Conservation (phyloP, 2,329 filamentous ascomycete species). For the Hymenoscyphus repandus region DNA sequence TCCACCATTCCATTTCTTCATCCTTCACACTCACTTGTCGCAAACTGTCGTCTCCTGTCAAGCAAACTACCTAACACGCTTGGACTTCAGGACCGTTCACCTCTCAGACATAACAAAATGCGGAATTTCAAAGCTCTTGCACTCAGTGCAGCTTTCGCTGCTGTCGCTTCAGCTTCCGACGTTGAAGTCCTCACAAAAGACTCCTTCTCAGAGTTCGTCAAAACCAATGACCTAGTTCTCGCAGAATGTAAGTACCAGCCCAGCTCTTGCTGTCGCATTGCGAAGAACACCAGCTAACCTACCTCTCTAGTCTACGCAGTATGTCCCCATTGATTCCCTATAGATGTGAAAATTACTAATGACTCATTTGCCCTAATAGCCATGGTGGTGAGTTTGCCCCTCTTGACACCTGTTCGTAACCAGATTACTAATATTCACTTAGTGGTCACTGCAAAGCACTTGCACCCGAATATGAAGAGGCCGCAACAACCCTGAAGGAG, state of each 20-base stretch:
- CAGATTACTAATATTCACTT: constrained; percentile 23
- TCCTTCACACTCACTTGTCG: neutral
- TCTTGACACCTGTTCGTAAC: constrained; percentile 16
- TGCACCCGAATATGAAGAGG: constrained; percentile 84
- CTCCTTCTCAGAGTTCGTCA: constrained; percentile 82
- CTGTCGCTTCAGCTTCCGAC: constrained; percentile 66
- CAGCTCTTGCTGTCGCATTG: neutral
- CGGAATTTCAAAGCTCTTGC: constrained; percentile 29
- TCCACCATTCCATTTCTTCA: neutral
- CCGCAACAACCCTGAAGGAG: constrained; percentile 77
- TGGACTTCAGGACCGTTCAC: constrained; percentile 12
- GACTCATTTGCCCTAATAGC: constrained; percentile 21
- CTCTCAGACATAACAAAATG: constrained; percentile 22
- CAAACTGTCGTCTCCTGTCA: constrained; percentile 9
- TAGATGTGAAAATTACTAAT: constrained; percentile 23
- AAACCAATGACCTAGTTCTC: constrained; percentile 80
- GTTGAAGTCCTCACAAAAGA: constrained; percentile 81
- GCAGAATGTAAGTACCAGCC: constrained; percentile 73
- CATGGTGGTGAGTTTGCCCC: constrained; percentile 32
- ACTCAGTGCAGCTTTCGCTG: constrained; percentile 35
- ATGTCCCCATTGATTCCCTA: constrained; percentile 55
- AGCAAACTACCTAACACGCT: constrained; percentile 2
- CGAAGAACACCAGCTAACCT: constrained; percentile 14
- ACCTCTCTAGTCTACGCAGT: constrained; percentile 72
- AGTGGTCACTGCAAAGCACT: constrained; percentile 95